These are phyloP conservation scores for Parasitella parasitica DNA, from an alignment of 371 early-diverging fungal species.

Conservation along the genomic window DNA sequence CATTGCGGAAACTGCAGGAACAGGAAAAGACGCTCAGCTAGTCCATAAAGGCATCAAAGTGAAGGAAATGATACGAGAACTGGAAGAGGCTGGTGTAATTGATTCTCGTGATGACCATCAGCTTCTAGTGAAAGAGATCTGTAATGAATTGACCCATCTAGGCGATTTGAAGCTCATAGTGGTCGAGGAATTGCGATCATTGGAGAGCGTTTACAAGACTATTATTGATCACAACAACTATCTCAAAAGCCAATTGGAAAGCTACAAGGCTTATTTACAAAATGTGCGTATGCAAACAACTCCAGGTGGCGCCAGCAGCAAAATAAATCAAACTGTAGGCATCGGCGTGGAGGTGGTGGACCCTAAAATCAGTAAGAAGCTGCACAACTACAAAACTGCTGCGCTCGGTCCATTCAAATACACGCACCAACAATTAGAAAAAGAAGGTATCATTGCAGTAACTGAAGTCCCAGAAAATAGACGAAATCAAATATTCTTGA, in stretches of 20 bases:
- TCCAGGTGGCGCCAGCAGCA: slow-evolving; percentile 49
- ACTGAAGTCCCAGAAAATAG: slow-evolving; percentile 91
- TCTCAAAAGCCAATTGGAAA: slow-evolving; percentile 83
- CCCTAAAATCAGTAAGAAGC: slow-evolving; percentile 31
- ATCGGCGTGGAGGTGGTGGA: slow-evolving; percentile 45
- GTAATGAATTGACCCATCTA: slow-evolving; percentile 78
- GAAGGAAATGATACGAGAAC: slow-evolving; percentile 83
- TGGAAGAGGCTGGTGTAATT: slow-evolving; percentile 72
- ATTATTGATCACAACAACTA: slow-evolving; percentile 95
- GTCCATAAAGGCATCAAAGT: slow-evolving; percentile 92
- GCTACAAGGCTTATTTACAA: slow-evolving; percentile 92
- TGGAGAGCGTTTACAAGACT: slow-evolving; percentile 86
- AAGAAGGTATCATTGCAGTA: slow-evolving; percentile 90
- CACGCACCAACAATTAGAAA: slow-evolving; percentile 82
- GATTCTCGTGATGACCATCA: slow-evolving; percentile 69
- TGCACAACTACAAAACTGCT: slow-evolving; percentile 24
- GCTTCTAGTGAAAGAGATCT: slow-evolving; percentile 82
- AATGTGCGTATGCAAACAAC: slow-evolving; percentile 84
- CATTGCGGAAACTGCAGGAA: slow-evolving; percentile 83
- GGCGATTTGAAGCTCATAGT: slow-evolving; percentile 85
- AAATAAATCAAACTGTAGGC: slow-evolving; percentile 36
- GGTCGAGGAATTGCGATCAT: slow-evolving; percentile 70
- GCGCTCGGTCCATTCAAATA: slow-evolving; percentile 70
- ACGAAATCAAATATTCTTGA: slow-evolving; percentile 85
- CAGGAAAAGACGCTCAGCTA: slow-evolving; percentile 76